Conservation (phyloP, 2,329 filamentous ascomycete genomes). For the Keithomyces neogunnii region DNA sequence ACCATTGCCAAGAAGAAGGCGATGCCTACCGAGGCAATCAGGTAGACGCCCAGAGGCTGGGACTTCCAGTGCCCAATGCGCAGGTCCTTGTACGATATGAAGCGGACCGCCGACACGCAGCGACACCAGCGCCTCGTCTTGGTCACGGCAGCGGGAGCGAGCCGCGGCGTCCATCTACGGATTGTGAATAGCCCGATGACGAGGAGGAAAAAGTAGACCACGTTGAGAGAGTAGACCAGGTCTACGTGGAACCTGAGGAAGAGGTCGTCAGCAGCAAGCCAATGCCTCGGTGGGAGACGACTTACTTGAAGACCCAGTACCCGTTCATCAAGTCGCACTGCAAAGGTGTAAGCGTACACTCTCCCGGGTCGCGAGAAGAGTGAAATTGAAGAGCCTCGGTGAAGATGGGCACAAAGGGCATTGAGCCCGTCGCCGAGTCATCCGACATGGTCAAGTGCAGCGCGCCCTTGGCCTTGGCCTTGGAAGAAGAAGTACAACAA, state of each 20-base stretch:
- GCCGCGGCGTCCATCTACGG: constrained; percentile 20
- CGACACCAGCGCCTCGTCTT: constrained; percentile 23
- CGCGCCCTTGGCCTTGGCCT: too few species aligned
- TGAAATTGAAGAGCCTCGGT: constrained; percentile 7
- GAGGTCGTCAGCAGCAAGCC: too few species aligned
- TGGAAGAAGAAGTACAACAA: too few species aligned
- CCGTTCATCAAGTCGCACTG: constrained; percentile 36
- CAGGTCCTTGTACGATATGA: constrained; percentile 15
- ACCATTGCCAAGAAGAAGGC: constrained; percentile 42
- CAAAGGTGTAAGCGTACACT: constrained; percentile 27
- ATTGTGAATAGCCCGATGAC: constrained; percentile 40
- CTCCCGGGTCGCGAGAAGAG: constrained; percentile 9
- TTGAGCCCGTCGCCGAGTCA: constrained; percentile 1
- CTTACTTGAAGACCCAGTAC: constrained; percentile 39
- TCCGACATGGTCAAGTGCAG: background rate
- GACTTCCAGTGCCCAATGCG: constrained; percentile 26
- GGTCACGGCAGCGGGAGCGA: constrained; percentile 18
- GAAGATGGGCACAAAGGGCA: constrained; percentile 8
- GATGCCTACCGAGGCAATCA: constrained; percentile 29
- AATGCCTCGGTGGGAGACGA: background rate
- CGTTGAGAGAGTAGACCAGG: constrained; percentile 41
- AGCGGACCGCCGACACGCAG: constrained; percentile 22
- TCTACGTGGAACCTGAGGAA: constrained; percentile 31
- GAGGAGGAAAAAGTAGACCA: constrained; percentile 42
- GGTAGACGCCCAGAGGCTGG: constrained; percentile 33